phyloP scores from a whole-genome alignment of 116 monocot species.

The Papilionanthe hybrid region DNA sequence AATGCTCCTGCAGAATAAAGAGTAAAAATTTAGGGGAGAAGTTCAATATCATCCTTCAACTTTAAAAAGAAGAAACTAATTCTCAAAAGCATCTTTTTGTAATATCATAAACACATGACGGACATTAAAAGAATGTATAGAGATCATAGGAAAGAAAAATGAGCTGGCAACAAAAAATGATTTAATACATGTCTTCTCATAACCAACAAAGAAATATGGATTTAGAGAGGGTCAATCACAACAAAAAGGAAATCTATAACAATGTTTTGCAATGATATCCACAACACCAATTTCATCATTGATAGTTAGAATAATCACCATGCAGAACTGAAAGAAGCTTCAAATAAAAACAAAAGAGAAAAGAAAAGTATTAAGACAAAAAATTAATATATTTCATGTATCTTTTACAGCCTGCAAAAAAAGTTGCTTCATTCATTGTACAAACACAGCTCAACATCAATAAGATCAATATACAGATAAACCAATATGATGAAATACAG shows the following conservation, averaged over 20 bases:
- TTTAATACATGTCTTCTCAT: not conserved
- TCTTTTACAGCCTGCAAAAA: no score
- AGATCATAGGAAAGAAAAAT: not conserved
- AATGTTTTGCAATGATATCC: not conserved
- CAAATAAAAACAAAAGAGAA: no score
- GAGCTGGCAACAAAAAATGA: not conserved
- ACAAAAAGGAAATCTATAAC: not conserved
- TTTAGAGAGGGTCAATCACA: not conserved
- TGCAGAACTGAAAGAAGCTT: no score
- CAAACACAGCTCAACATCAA: no score
- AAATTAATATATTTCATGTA: no score
- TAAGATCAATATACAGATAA: no score
- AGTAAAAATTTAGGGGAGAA: not conserved
- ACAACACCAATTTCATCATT: no score
- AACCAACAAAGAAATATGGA: not conserved
- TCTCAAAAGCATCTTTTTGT: not conserved
- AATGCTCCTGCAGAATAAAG: conserved; percentile 12
- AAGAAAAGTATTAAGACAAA: no score
- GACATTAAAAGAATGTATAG: not conserved
- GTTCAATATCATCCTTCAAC: not conserved
- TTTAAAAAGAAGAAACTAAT: not conserved
- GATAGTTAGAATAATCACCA: no score
- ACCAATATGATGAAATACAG: no score
- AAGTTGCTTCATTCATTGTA: no score
- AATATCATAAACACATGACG: not conserved